Percentiles rank a stretch among this genome's conserved stretches.
phyloP scores from a whole-genome alignment of 2,329 filamentous ascomycete species.

The Monosporascus cannonballus region DNA sequence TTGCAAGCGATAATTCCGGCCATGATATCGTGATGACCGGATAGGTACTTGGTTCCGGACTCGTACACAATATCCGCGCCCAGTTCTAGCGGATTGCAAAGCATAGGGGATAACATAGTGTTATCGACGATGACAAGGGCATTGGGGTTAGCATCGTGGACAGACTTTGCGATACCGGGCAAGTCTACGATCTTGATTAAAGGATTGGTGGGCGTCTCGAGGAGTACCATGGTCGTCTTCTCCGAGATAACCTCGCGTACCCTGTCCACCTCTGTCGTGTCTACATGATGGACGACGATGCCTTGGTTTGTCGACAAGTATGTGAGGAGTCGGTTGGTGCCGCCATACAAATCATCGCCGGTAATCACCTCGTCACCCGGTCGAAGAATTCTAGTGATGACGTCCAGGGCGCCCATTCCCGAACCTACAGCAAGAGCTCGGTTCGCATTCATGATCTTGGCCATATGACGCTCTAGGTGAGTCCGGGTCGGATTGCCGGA shows the following conservation, averaged over 20 bases:
- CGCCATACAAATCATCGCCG: slow-evolving; percentile 93
- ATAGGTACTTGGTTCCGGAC: slow-evolving; percentile 95
- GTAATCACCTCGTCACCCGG: slow-evolving; percentile 97
- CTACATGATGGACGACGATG: slow-evolving; percentile 92
- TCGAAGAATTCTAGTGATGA: slow-evolving; percentile 83
- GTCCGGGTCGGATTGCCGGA: slow-evolving; percentile 95
- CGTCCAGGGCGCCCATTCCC: slow-evolving; percentile 94
- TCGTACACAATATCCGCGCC: slow-evolving; percentile 97
- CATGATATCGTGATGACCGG: slow-evolving; percentile 98
- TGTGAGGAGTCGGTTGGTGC: slow-evolving; percentile 87
- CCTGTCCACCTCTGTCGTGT: slow-evolving; percentile 73
- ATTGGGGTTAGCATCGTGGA: slow-evolving; percentile 71
- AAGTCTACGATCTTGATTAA: slow-evolving; percentile 98
- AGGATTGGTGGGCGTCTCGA: slow-evolving; percentile 96
- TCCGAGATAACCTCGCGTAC: slow-evolving; percentile 63
- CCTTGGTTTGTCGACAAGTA: slow-evolving; percentile 85
- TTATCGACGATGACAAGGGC: slow-evolving; percentile 93
- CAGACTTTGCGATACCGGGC: slow-evolving; percentile 65
- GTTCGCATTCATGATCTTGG: slow-evolving; percentile 97
- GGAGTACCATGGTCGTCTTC: slow-evolving; percentile 90
- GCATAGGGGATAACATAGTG: slow-evolving; percentile 95
- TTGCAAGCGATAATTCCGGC: slow-evolving; percentile 94
- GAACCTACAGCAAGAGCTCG: slow-evolving; percentile 90
- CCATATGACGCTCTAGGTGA: slow-evolving; percentile 90
- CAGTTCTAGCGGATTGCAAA: slow-evolving; percentile 87